Conservation (phyloP, 768 basidiomycete genomes). For the Mycena sanguinolenta region DNA sequence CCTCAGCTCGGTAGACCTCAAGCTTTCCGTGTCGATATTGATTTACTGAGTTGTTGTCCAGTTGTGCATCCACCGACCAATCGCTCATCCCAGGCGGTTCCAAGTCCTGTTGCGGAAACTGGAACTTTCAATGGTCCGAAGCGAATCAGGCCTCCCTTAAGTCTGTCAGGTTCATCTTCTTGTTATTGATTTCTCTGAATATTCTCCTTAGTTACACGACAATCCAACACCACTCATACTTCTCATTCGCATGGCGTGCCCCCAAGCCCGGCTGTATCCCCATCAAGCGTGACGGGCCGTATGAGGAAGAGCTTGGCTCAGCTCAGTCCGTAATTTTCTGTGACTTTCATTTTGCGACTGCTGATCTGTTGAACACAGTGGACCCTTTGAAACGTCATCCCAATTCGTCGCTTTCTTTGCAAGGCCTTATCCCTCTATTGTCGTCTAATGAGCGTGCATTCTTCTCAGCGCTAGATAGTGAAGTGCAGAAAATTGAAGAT, state of each 20-base stretch:
- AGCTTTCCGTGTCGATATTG: not conserved
- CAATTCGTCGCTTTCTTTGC: constrained; percentile 52
- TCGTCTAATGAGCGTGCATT: constrained; percentile 76
- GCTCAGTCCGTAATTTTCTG: constrained; percentile 5
- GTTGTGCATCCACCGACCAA: constrained; percentile 32
- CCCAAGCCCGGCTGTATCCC: constrained; percentile 22
- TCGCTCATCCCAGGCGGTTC: constrained; percentile 12
- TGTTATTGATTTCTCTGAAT: not conserved
- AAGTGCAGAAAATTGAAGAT: constrained; percentile 86
- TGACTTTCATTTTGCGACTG: not conserved
- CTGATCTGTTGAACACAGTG: constrained; percentile 9
- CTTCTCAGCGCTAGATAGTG: constrained; percentile 80
- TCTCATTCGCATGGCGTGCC: constrained; percentile 28
- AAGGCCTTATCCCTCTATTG: constrained; percentile 66
- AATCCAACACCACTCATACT: constrained; percentile 26
- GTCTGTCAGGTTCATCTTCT: not conserved
- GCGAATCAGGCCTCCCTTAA: not conserved
- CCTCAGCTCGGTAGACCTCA: constrained; percentile 30
- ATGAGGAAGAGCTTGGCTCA: constrained; percentile 16
- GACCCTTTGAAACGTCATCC: constrained; percentile 35
- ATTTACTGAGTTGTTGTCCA: constrained; percentile 1
- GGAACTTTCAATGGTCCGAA: constrained; percentile 22
- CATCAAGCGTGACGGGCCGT: constrained; percentile 29
- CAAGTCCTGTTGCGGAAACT: constrained; percentile 28
- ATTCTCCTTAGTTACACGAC: constrained; percentile 21